Evolutionary conservation across 805 yeast species (phyloP).

Genomic region (Yamadazyma paraphyllophila): DNA sequence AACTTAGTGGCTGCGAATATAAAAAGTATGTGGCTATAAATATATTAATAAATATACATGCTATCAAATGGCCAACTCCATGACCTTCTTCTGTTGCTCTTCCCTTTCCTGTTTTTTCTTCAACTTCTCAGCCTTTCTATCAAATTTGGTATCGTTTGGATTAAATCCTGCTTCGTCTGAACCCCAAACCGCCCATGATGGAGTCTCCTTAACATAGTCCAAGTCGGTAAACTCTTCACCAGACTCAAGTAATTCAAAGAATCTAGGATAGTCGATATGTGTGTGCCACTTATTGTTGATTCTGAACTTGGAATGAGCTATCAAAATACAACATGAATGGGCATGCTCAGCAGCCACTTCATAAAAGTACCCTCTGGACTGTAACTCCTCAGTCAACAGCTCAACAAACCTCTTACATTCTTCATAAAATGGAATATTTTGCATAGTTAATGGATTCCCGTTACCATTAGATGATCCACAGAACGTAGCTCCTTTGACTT

Average conservation of each 20-base stretch:
- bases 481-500: constrained; percentile 92
- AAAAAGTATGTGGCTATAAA: not conserved
- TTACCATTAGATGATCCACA: constrained; percentile 85
- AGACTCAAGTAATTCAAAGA: constrained; percentile 64
- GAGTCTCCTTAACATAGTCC: constrained; percentile 81
- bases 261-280: constrained; percentile 78
- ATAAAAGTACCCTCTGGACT: constrained; percentile 65
- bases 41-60: constrained; percentile 2
- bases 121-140: constrained; percentile 59
- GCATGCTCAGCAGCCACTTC: constrained; percentile 94
- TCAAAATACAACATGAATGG: constrained; percentile 86
- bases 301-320: constrained; percentile 73
- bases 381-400: constrained; percentile 58
- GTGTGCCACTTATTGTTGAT: constrained; percentile 79
- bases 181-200: constrained; percentile 91
- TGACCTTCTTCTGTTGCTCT: constrained; percentile 11
- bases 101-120: constrained; percentile 46
- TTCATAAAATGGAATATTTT: constrained; percentile 90
- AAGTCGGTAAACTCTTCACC: constrained; percentile 71
- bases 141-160: constrained; percentile 74
- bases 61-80: constrained; percentile 3
- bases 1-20: not conserved
- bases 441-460: constrained; percentile 91
- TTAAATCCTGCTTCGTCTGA: constrained; percentile 83
- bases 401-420: constrained; percentile 80